Evolutionary conservation across 2,329 filamentous ascomycete genomes (phyloP).

Genomic region (Pseudogymnoascus sp.): DNA sequence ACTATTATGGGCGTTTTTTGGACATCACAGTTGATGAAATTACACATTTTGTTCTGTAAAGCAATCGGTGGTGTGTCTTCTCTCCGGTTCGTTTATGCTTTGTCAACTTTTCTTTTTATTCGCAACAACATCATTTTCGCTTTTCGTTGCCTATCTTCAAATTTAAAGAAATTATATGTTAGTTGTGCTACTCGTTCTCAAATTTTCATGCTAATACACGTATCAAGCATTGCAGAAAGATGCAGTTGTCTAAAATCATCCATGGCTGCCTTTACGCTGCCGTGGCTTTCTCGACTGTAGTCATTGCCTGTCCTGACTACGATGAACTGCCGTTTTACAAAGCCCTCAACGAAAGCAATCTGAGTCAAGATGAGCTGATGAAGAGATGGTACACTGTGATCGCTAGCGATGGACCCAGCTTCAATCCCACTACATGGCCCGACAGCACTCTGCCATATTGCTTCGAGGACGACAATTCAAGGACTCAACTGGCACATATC

Average conservation of each 20-base stretch:
- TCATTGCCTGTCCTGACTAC: neutral
- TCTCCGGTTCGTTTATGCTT: too few relatives aligned
- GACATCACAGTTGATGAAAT: neutral
- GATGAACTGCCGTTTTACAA: neutral
- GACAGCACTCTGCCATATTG: constrained; percentile 4
- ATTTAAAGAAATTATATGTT: neutral
- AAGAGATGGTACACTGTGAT: constrained; percentile 3
- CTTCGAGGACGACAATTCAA: constrained; percentile 3
- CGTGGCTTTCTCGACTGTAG: neutral
- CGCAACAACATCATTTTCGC: neutral
- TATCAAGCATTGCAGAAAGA: neutral
- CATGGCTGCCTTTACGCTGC: neutral
- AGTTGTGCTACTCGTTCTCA: neutral
- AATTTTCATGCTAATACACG: neutral
- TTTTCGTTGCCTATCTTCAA: neutral
- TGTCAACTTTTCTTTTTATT: neutral
- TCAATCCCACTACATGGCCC: neutral
- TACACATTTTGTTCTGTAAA: neutral
- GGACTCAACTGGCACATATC: neutral
- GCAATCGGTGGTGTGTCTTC: neutral
- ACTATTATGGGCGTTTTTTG: neutral
- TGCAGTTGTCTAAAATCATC: neutral
- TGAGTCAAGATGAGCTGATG: neutral
- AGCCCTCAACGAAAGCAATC: neutral
- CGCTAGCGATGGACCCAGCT: neutral